Conservation (phyloP, 73 alveolate genomes). For the Symbiodinium natans region DNA sequence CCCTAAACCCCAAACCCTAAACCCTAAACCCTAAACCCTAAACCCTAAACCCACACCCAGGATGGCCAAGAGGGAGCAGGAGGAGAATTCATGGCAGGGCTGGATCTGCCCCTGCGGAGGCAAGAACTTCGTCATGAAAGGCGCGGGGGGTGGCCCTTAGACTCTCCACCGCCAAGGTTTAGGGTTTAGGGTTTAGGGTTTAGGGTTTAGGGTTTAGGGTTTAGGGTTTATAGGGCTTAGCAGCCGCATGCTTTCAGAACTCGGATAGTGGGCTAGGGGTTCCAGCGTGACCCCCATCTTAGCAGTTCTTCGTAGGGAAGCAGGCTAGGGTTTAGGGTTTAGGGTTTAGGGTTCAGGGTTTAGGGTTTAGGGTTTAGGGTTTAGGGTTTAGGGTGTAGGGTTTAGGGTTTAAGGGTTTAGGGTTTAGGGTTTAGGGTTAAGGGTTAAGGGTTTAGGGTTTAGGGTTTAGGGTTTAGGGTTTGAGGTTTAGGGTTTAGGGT, state of each 20-base stretch:
- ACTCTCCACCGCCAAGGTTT: not conserved
- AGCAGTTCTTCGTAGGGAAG: too few species aligned
- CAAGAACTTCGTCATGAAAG: constrained; percentile 87
- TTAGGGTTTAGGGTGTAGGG: too few species aligned
- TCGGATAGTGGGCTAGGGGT: too few species aligned
- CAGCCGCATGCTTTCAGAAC: too few species aligned
- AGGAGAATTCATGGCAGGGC: constrained; percentile 92
- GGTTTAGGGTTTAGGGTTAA: too few species aligned
- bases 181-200: not conserved
- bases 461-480: too few species aligned
- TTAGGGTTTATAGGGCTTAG: not conserved
- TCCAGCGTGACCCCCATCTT: too few species aligned
- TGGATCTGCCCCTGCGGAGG: constrained; percentile 93
- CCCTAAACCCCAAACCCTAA: not conserved
- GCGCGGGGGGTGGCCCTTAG: not conserved
- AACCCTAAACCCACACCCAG: not conserved
- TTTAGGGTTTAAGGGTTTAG: too few species aligned
- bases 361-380: too few species aligned
- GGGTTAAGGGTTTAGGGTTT: too few species aligned
- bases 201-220: not conserved
- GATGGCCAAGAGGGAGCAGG: constrained; percentile 92
- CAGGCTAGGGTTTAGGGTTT: too few species aligned
- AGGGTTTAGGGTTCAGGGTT: not conserved
- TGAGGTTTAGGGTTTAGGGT: too few species aligned
- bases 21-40: not conserved